Conservation (phyloP, 768 basidiomycete species). For the Lactifluus rugatus region DNA sequence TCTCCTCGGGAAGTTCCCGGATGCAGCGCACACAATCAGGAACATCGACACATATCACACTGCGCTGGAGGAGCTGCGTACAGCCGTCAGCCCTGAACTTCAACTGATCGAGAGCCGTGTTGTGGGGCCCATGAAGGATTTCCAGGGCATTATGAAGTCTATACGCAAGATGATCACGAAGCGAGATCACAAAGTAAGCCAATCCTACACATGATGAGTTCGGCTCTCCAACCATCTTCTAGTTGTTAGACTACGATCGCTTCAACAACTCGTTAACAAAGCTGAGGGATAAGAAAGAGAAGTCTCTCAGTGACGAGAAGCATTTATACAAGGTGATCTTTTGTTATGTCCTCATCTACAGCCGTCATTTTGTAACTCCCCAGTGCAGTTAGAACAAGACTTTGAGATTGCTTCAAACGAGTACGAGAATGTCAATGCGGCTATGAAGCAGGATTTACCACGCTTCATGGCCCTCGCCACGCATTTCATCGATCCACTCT, state of each 20-base stretch:
- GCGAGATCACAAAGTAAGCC: conserved; percentile 83
- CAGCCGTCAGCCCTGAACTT: conserved; percentile 76
- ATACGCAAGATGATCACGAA: conserved; percentile 94
- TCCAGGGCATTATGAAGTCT: conserved; percentile 75
- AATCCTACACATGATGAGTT: neutral
- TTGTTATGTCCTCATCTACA: conserved; percentile 21
- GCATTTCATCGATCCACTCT: conserved; percentile 92
- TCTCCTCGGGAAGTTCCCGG: conserved; percentile 68
- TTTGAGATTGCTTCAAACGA: conserved; percentile 87
- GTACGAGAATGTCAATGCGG: conserved; percentile 86
- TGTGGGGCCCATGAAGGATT: conserved; percentile 78
- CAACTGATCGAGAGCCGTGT: conserved; percentile 89
- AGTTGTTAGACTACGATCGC: conserved; percentile 91
- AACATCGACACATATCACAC: conserved; percentile 65
- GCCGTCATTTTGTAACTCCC: neutral
- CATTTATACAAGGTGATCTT: conserved; percentile 77
- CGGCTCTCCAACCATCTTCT: neutral
- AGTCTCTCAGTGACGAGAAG: conserved; percentile 92
- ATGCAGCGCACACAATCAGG: conserved; percentile 63
- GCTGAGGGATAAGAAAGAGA: conserved; percentile 97
- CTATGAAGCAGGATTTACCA: conserved; percentile 86
- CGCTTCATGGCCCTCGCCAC: conserved; percentile 84
- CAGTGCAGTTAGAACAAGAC: conserved; percentile 79
- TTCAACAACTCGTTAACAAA: conserved; percentile 94
- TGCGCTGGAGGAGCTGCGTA: conserved; percentile 73